These are phyloP conservation scores for Termitomyces heimii DNA, from an alignment of 768 basidiomycete species.

Conservation along the genomic window DNA sequence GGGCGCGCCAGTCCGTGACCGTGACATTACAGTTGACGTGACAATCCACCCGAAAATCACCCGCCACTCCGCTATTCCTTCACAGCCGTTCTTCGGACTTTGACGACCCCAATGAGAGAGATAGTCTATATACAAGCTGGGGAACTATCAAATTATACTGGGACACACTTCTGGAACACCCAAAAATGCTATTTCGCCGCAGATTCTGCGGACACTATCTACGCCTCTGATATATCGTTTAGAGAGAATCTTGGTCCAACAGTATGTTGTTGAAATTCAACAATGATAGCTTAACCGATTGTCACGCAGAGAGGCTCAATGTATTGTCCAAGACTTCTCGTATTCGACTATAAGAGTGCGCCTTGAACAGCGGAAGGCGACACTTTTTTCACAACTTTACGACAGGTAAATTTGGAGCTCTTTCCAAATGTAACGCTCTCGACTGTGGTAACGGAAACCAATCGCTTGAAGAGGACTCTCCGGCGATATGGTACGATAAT, in stretches of 20 bases:
- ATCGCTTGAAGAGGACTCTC: conserved; percentile 6
- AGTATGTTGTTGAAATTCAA: conserved; percentile 27
- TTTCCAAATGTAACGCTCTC: conserved; percentile 37
- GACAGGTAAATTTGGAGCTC: conserved; percentile 61
- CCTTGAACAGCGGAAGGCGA: neutral
- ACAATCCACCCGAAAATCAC: conserved; percentile 6
- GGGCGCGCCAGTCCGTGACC: neutral
- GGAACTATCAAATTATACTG: conserved; percentile 56
- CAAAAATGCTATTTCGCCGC: conserved; percentile 64
- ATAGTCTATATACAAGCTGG: conserved; percentile 79
- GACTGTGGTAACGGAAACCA: conserved; percentile 25
- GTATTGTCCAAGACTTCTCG: conserved; percentile 57
- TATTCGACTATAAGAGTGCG: conserved; percentile 65
- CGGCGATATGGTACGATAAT: conserved; percentile 14
- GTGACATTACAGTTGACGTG: conserved; percentile 11
- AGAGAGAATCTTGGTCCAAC: conserved; percentile 47
- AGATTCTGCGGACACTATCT: conserved; percentile 34
- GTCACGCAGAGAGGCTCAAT: conserved; percentile 35
- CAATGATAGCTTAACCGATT: neutral
- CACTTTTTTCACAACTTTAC: neutral
- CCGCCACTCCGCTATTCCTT: neutral
- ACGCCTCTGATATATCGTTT: conserved; percentile 59
- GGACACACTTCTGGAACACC: conserved; percentile 80
- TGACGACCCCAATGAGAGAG: conserved; percentile 50
- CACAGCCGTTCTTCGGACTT: neutral